Conservation (phyloP, 257 asterid species). For the Rubia yunnanensis region DNA sequence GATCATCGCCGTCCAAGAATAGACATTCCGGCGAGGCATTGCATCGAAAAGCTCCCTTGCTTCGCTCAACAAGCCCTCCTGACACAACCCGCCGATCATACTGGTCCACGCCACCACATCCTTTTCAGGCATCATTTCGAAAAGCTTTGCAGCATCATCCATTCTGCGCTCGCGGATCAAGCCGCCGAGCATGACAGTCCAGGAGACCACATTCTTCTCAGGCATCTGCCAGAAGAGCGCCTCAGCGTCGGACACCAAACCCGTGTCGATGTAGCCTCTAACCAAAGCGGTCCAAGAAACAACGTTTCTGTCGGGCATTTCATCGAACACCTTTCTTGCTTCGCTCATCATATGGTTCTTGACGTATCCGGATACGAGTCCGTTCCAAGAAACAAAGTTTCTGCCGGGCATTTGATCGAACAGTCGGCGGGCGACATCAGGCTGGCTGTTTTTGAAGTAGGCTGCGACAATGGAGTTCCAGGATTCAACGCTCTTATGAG, state of each 20-base stretch:
- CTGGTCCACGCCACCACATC: conserved; percentile 56
- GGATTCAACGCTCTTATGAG: conserved; percentile 35
- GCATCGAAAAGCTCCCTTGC: conserved; percentile 58
- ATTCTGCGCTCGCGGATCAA: conserved; percentile 39
- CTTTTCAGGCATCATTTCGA: conserved; percentile 48
- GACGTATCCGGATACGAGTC: conserved; percentile 57
- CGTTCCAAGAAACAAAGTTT: conserved; percentile 74
- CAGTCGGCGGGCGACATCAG: conserved; percentile 36
- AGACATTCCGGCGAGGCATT: conserved; percentile 42
- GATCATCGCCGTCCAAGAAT: conserved; percentile 73
- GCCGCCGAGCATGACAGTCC: conserved; percentile 76
- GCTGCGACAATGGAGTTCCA: conserved; percentile 67
- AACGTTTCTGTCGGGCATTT: conserved; percentile 59
- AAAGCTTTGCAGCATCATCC: conserved; percentile 49
- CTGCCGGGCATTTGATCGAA: conserved; percentile 60
- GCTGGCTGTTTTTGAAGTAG: conserved; percentile 45
- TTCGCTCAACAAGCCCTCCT: conserved; percentile 49
- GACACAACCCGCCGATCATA: conserved; percentile 67
- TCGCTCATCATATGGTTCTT: conserved; percentile 53
- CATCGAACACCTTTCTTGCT: conserved; percentile 50
- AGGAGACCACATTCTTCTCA: conserved; percentile 60
- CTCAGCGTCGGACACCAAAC: conserved; percentile 51
- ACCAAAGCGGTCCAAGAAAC: conserved; percentile 69
- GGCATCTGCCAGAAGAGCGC: conserved; percentile 62
- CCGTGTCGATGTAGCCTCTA: conserved; percentile 52